Evolutionary conservation across 78 protist genomes (phyloP), one percentile per base, ranked within the genome.

Genomic region (Polysphondylium violaceum): DNA sequence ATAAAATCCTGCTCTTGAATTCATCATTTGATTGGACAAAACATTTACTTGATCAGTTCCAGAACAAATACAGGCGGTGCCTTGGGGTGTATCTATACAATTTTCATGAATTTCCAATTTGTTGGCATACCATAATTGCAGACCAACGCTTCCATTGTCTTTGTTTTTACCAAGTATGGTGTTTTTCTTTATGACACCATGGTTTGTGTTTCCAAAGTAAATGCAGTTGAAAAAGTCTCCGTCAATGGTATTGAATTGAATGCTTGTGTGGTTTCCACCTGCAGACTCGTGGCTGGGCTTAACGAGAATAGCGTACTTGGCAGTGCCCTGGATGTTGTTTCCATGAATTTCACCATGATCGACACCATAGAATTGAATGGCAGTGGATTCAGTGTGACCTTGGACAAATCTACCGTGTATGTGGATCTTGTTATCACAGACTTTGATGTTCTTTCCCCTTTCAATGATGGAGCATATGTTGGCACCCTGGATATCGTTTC

Each of bases 361-460:
- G 3, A 83, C 91, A 69, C 91, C 91, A 71, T 83, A 83, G 63
- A 83, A 69, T 21, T 51, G 43, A 71, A 83, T 83, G 16, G 63
- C 91, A 2, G 73, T 36, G 17, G 74, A 36, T 58, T 69, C 79
- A 31, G 59, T 17, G 21, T 44, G 64, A 21, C 64, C 78, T 0
- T 31, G 40, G 5, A 23, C 29, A 5, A 27, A 41, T 71, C 91
- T 83, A 43, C 81, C 91, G 11, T 40, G 36, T 9, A 83, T 69
- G 59, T 67, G 77, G n/a, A 83, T 59, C 25, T 27, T 55, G 47
- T 83, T 83, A n/a, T 31, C 29, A 5, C 21, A 25, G 35, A 83
- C 76, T 27, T 16, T 67, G 1, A 83, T 43, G 29, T 61, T 51
- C 1, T 6, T 83, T 2, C 91, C 91, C 7, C 91, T 43, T 83